Evolutionary conservation across 805 yeast species (phyloP).

Genomic region (Candida stauntonica): DNA sequence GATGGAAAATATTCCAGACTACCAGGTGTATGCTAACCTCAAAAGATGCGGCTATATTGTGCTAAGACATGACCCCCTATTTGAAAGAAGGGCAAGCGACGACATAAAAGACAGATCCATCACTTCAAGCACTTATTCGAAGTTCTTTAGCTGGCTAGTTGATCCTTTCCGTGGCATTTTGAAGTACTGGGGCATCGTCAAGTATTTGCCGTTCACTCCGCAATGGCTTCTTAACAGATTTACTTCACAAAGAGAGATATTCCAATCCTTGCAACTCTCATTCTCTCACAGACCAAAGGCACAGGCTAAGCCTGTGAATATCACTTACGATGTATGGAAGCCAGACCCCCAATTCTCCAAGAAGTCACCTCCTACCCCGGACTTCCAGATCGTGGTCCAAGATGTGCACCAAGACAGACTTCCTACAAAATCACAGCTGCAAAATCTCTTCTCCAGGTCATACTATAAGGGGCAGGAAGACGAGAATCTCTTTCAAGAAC

Average conservation of each 20-base stretch:
- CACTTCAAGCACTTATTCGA: too few species aligned
- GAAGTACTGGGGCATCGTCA: conserved; percentile 5
- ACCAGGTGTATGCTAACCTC: conserved; percentile 67
- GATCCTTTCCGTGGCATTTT: too few species aligned
- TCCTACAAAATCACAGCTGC: conserved; percentile 44
- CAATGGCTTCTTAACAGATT: conserved; percentile 21
- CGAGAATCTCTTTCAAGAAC: conserved; percentile 6
- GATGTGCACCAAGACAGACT: conserved; percentile 43
- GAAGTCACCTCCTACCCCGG: conserved; percentile 64
- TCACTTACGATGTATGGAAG: conserved; percentile 73
- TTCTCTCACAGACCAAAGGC: conserved; percentile 16
- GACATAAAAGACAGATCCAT: too few species aligned
- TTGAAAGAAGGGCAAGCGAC: too few species aligned
- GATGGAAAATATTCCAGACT: conserved; percentile 43
- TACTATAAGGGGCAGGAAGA: conserved; percentile 16
- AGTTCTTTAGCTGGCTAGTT: too few species aligned
- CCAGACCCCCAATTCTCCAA: conserved; percentile 72
- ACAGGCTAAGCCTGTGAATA: conserved; percentile 4
- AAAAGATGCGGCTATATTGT: conserved; percentile 78
- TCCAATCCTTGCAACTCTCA: conserved; percentile 28
- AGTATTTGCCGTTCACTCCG: conserved; percentile 14
- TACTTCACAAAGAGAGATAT: conserved; percentile 26
- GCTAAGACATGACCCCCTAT: conserved; percentile 24
- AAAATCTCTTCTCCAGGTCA: conserved; percentile 27
- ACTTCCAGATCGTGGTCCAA: conserved; percentile 63